Conservation (phyloP, 2,329 filamentous ascomycete genomes). For the Grosmannia serpens region DNA sequence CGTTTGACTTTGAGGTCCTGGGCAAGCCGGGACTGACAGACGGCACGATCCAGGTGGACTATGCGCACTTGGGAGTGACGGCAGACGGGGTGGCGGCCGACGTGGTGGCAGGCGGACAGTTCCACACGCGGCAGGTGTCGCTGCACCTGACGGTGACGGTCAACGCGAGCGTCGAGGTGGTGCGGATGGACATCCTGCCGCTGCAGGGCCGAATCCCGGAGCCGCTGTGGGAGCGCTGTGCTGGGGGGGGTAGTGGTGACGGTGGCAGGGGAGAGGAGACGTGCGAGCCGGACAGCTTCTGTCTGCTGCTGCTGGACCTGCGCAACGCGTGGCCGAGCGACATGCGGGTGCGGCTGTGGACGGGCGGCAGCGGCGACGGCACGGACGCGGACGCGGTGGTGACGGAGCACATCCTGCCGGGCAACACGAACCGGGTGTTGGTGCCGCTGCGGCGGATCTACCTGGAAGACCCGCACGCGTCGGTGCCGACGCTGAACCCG, state of each 20-base stretch:
- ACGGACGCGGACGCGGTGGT: slow-evolving; percentile 31
- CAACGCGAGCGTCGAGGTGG: slow-evolving; percentile 78
- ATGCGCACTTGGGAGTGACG: slow-evolving; percentile 64
- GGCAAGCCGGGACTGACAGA: slow-evolving; percentile 77
- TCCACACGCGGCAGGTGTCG: slow-evolving; percentile 74
- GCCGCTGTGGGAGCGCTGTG: slow-evolving; percentile 39
- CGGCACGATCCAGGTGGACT: slow-evolving; percentile 74
- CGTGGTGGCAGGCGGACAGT: slow-evolving; percentile 56
- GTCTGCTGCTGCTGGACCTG: slow-evolving; percentile 70
- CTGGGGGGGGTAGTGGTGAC: slow-evolving; percentile 22
- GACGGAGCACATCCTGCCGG: slow-evolving; percentile 49
- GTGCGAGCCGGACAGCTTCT: slow-evolving; percentile 45
- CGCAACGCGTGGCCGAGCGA: slow-evolving; percentile 83
- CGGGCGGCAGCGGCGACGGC: slow-evolving; percentile 20
- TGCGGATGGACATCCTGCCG: slow-evolving; percentile 67
- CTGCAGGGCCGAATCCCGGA: slow-evolving; percentile 55
- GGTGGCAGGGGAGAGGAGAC: slow-evolving; percentile 12
- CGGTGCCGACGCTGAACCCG: slow-evolving; percentile 70
- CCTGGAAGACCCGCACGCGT: slow-evolving; percentile 62
- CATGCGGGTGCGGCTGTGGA: slow-evolving; percentile 50
- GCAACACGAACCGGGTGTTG: slow-evolving; percentile 62
- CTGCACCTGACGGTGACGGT: slow-evolving; percentile 80
- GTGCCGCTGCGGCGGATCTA: slow-evolving; percentile 66
- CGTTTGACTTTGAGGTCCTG: slow-evolving; percentile 72
- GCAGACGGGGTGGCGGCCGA: slow-evolving; percentile 51